Conservation (phyloP, 306 rosid species). For the Cucumis cinereus region DNA sequence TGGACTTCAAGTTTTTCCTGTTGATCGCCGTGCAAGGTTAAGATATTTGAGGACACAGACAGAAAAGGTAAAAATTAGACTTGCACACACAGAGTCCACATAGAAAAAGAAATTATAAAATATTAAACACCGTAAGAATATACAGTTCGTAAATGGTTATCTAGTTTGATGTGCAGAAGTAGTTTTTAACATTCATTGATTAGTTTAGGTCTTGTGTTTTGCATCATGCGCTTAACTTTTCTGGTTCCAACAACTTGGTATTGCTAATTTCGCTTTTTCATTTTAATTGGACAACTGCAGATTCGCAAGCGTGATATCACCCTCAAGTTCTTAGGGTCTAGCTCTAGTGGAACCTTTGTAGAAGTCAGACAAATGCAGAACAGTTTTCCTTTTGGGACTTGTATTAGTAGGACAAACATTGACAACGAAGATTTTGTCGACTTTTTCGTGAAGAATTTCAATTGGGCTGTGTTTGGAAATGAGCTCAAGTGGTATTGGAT, state of each 20-base stretch:
- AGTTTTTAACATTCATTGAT: background rate
- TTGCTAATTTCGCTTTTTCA: background rate
- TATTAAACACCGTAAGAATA: background rate
- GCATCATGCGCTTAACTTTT: background rate
- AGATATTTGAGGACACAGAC: constrained; percentile 47
- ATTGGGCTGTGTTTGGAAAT: constrained; percentile 95
- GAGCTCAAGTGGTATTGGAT: constrained; percentile 98
- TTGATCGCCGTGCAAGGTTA: constrained; percentile 67
- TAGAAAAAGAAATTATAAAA: background rate
- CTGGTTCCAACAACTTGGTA: background rate
- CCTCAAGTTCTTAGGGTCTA: constrained; percentile 58
- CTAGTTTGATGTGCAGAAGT: background rate
- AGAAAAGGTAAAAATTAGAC: constrained; percentile 41
- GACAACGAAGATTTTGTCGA: constrained; percentile 81
- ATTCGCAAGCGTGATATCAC: constrained; percentile 68
- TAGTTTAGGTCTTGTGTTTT: background rate
- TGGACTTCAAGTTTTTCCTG: constrained; percentile 89
- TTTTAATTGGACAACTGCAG: constrained; percentile 28
- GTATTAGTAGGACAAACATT: constrained; percentile 62
- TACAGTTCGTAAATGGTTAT: background rate
- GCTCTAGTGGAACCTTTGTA: constrained; percentile 31
- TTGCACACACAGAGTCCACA: background rate
- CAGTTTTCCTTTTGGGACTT: constrained; percentile 77
- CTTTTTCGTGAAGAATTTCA: constrained; percentile 64
- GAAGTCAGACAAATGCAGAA: constrained; percentile 53